A percentile compares a stretch with the other conserved stretches of the same genome.
phyloP scores from a whole-genome alignment of 768 basidiomycete genomes.

The Mycena pura region DNA sequence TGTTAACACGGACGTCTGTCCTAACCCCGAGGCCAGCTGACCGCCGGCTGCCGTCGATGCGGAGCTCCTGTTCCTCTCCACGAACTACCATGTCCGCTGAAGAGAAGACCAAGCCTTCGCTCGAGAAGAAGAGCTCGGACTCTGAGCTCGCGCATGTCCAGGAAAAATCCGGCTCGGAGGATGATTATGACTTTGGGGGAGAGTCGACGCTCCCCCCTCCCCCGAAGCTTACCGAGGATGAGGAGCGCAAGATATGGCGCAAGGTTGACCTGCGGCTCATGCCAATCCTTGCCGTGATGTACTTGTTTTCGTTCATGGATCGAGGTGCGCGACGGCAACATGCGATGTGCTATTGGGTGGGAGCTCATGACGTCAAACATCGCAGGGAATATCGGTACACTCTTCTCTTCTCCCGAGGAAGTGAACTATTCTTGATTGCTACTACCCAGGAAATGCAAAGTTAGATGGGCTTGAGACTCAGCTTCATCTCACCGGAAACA shows the following conservation, averaged over 20 bases:
- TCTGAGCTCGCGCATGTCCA: not conserved
- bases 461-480: constrained; percentile 66
- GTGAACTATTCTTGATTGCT: not conserved
- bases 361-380: not conserved
- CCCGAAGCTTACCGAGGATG: constrained; percentile 49
- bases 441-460: constrained; percentile 67
- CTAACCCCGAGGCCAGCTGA: too few relatives aligned
- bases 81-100: constrained; percentile 6
- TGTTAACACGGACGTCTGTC: too few relatives aligned
- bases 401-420: not conserved
- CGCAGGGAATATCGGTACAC: constrained; percentile 64
- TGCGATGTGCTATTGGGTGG: not conserved
- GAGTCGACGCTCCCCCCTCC: constrained; percentile 54
- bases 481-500: constrained; percentile 60
- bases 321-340: constrained; percentile 55
- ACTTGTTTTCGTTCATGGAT: constrained; percentile 63
- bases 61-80: too few relatives aligned
- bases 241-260: constrained; percentile 61
- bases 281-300: constrained; percentile 66
- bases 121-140: constrained; percentile 18
- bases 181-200: constrained; percentile 47
- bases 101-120: not conserved
- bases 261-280: constrained; percentile 65
- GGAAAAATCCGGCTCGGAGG: constrained; percentile 1
- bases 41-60: too few relatives aligned